phyloP scores from a whole-genome alignment of 2,329 filamentous ascomycete genomes.

The Cladophialophora immunda region DNA sequence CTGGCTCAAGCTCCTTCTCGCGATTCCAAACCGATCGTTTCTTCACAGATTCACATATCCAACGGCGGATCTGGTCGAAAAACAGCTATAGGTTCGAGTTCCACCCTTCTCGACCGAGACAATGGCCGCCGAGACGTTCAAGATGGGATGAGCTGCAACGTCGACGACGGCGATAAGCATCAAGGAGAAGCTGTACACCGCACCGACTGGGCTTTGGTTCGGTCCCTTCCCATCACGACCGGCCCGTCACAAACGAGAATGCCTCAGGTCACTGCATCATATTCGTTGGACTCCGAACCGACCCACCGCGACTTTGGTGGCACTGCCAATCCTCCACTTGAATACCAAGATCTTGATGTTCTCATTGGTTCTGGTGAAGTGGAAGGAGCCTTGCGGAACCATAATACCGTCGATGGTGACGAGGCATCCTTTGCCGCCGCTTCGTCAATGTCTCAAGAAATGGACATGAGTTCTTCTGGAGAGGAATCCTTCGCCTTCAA shows the following conservation, averaged over 20 bases:
- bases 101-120: neutral
- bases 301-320: neutral
- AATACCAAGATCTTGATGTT: neutral
- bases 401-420: neutral
- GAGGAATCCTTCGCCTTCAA: constrained; percentile 14
- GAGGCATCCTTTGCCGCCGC: neutral
- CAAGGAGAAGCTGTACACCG: neutral
- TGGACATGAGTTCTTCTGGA: constrained; percentile 12
- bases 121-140: neutral
- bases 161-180: neutral
- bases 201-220: neutral
- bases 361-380: neutral
- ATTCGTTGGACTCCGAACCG: neutral
- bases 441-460: neutral
- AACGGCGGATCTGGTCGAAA: neutral
- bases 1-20: neutral
- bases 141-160: neutral
- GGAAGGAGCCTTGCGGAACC: neutral
- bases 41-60: neutral
- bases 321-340: neutral
- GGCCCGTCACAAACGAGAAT: neutral
- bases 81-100: neutral
- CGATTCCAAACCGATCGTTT: neutral
- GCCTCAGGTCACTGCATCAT: neutral
- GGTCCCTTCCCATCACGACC: neutral